A percentile compares a stretch with the other conserved stretches of the same genome.
Evolutionary conservation across 331 rosid species (phyloP).

Genomic region (Dryas integrifolia): DNA sequence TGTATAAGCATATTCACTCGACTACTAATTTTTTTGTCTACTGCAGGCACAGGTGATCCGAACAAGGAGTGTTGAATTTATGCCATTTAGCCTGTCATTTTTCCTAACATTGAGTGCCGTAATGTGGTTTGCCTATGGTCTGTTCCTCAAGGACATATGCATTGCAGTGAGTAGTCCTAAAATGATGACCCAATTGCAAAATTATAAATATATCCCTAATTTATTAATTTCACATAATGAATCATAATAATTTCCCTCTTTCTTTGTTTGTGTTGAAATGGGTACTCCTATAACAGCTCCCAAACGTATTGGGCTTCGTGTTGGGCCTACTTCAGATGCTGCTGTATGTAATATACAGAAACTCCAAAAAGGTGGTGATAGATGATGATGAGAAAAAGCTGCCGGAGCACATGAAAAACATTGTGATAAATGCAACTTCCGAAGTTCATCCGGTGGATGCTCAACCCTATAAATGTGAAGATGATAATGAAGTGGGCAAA

Average conservation of each 20-base stretch:
- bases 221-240: not conserved
- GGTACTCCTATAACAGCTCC: slow-evolving; percentile 38
- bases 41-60: slow-evolving; percentile 65
- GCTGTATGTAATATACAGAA: slow-evolving; percentile 60
- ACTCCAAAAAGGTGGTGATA: slow-evolving; percentile 9
- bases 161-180: slow-evolving; percentile 57
- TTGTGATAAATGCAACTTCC: slow-evolving; percentile 12
- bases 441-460: slow-evolving; percentile 35
- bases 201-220: no score
- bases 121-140: slow-evolving; percentile 85
- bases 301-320: slow-evolving; percentile 71
- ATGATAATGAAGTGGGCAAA: not conserved
- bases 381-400: slow-evolving; percentile 33
- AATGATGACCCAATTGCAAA: no score
- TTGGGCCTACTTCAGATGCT: slow-evolving; percentile 84
- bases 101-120: slow-evolving; percentile 78
- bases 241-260: not conserved
- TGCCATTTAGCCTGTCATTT: slow-evolving; percentile 84
- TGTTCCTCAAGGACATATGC: slow-evolving; percentile 68
- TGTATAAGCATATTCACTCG: no score
- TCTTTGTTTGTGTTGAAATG: not conserved
- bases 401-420: slow-evolving; percentile 37
- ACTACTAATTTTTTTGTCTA: not conserved
- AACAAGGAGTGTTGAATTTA: slow-evolving; percentile 74
- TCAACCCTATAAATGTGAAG: not conserved